Conservation (phyloP, 768 basidiomycete genomes). For the Grammothele lineata region DNA sequence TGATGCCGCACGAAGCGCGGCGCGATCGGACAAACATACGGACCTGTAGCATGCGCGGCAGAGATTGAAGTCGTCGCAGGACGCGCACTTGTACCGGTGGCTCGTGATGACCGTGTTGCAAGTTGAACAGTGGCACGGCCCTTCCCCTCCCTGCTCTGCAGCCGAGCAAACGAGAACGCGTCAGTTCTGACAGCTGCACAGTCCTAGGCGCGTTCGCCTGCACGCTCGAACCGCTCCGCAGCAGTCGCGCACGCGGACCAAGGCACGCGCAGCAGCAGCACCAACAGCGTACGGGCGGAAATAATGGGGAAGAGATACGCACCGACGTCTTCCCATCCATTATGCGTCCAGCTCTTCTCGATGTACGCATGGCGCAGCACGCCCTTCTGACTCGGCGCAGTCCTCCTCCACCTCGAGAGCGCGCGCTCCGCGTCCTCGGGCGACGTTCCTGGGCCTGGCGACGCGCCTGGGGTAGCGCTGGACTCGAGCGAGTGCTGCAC, state of each 20-base stretch:
- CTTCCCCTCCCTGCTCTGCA: constrained; percentile 70
- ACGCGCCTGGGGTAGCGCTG: constrained; percentile 45
- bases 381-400: constrained; percentile 69
- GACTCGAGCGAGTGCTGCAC: constrained; percentile 71
- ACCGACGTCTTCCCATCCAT: constrained; percentile 90
- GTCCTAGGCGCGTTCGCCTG: too few relatives aligned
- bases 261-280: too few relatives aligned
- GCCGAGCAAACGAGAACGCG: neutral
- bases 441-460: constrained; percentile 40
- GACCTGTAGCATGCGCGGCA: constrained; percentile 85
- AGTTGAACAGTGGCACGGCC: constrained; percentile 71
- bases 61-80: constrained; percentile 74
- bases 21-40: constrained; percentile 9
- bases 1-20: neutral
- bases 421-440: constrained; percentile 50
- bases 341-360: constrained; percentile 81
- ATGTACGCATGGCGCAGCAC: constrained; percentile 78
- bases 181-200: too few relatives aligned
- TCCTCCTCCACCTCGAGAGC: constrained; percentile 56
- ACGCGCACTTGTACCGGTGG: constrained; percentile 81
- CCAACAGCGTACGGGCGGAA: too few relatives aligned
- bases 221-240: too few relatives aligned
- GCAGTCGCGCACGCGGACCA: too few relatives aligned
- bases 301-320: too few relatives aligned
- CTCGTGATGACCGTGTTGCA: constrained; percentile 59